These are phyloP conservation scores for Grosmannia huntii DNA, from an alignment of 2,329 filamentous ascomycete genomes.

Conservation along the genomic window DNA sequence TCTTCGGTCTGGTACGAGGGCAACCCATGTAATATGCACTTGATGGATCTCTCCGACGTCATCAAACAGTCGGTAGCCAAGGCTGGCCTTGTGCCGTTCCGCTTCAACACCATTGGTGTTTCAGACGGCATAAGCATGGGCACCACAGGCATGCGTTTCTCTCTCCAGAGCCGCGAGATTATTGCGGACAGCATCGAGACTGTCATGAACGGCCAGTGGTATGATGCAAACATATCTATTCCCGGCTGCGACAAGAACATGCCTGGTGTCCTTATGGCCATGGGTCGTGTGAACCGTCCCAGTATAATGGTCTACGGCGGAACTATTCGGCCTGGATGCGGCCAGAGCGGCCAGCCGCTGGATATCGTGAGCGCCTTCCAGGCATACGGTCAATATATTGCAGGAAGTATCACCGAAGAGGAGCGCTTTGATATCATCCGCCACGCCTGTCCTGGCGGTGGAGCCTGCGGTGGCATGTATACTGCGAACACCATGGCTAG, in stretches of 20 bases:
- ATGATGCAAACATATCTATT: constrained; percentile 92
- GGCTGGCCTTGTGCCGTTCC: constrained; percentile 78
- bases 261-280: constrained; percentile 84
- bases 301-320: constrained; percentile 97
- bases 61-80: constrained; percentile 50
- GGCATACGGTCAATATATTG: constrained; percentile 88
- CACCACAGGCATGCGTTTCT: constrained; percentile 79
- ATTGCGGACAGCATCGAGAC: constrained; percentile 98
- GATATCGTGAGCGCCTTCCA: constrained; percentile 98
- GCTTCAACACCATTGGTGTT: constrained; percentile 98
- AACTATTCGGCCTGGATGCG: constrained; percentile 84
- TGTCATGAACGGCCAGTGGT: constrained; percentile 98
- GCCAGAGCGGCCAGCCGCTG: constrained; percentile 59
- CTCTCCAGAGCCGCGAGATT: constrained; percentile 84
- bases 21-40: constrained; percentile 98
- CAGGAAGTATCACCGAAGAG: constrained; percentile 81
- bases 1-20: constrained; percentile 97
- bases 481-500: constrained; percentile 68
- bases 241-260: constrained; percentile 99
- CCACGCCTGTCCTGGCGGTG: constrained; percentile 73
- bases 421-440: constrained; percentile 90
- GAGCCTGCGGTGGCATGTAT: constrained; percentile 81
- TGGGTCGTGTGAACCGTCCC: constrained; percentile 88
- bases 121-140: constrained; percentile 98
- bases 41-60: constrained; percentile 74